A percentile compares a stretch with the other conserved stretches of the same genome.
Conservation (phyloP, 164 flowering plant genomes). For the Aristolochia fimbriata region DNA sequence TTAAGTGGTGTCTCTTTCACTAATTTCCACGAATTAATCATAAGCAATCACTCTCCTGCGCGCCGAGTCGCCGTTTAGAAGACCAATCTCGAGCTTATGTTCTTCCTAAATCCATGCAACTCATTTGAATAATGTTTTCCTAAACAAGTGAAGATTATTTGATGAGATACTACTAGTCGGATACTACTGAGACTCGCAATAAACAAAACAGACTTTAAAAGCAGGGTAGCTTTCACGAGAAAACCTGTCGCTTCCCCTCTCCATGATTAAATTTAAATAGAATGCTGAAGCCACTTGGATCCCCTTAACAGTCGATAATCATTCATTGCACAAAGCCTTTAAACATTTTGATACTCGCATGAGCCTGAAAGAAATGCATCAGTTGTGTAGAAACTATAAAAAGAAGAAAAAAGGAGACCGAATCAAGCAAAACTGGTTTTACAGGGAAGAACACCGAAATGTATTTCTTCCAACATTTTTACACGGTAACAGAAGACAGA, state of each 20-base stretch:
- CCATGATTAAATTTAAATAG: background rate
- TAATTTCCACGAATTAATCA: slow-evolving; percentile 1
- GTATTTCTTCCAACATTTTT: background rate
- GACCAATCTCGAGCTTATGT: background rate
- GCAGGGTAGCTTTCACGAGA: background rate
- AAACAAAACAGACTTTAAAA: background rate
- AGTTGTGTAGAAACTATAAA: too few relatives aligned
- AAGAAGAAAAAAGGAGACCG: too few relatives aligned
- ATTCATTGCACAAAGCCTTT: too few relatives aligned
- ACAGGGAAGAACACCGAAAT: background rate
- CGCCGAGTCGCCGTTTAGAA: background rate
- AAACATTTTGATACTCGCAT: too few relatives aligned
- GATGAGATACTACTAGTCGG: too few relatives aligned
- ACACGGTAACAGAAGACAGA: background rate
- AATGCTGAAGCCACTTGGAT: background rate
- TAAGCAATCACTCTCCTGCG: background rate
- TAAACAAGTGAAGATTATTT: background rate
- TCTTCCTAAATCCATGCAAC: too few relatives aligned
- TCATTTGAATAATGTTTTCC: too few relatives aligned
- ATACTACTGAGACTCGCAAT: background rate
- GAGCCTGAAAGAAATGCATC: too few relatives aligned
- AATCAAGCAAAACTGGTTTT: too few relatives aligned
- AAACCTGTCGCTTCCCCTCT: background rate
- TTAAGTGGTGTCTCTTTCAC: background rate
- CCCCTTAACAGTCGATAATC: too few relatives aligned